Evolutionary conservation across 2,329 filamentous ascomycete genomes (phyloP), one percentile per base, ranked within the genome.

Genomic region (Fusarium multiceps): DNA sequence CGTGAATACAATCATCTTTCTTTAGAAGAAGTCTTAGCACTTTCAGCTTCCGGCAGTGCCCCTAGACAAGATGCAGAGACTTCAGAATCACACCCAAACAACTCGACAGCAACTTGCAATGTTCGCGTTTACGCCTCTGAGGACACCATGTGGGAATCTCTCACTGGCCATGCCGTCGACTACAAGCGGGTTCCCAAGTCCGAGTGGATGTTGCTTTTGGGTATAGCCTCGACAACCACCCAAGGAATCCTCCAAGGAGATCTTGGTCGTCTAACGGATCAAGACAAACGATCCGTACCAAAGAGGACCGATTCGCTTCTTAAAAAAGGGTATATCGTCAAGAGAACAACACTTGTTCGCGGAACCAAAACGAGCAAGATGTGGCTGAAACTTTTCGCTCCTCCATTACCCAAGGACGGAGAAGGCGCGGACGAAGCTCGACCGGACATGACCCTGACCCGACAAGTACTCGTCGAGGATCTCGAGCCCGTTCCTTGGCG

Each of bases 211-310:
- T 82, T 87, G 4, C 80, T 90, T 11, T 79, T 88, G 20, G 86
- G 86, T 20, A 88, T 90, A 57, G 88, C 87, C 21, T 86, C 85
- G 1, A 83, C 82, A 16, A 85, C 83, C 54, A 79, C 82, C 10
- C 78, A 84, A 8, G 88, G 88, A 7, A 89, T 90, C 45, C 78
- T 89, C 16, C 88, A 90, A 76, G 86, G 86, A 42, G 87, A 90
- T 61, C 80, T 90, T 25, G 85, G 86, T 18, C 83, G 84, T 21
- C 78, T 88, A 1, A 87, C 87, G 14, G 83, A 84, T 23, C 88
- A 90, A 74, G 88, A 90, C 76, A 90, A 90, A 74, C 84, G 88
- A 53, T 90, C 88, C 2, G 83, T 90, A 3, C 88, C 88, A 4
- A 88, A 86, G 60, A 82, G 88, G 34, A 90, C 88, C 0, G 87